phyloP scores from a whole-genome alignment of 208 protist genomes.

The Leishmania gerbilli region DNA sequence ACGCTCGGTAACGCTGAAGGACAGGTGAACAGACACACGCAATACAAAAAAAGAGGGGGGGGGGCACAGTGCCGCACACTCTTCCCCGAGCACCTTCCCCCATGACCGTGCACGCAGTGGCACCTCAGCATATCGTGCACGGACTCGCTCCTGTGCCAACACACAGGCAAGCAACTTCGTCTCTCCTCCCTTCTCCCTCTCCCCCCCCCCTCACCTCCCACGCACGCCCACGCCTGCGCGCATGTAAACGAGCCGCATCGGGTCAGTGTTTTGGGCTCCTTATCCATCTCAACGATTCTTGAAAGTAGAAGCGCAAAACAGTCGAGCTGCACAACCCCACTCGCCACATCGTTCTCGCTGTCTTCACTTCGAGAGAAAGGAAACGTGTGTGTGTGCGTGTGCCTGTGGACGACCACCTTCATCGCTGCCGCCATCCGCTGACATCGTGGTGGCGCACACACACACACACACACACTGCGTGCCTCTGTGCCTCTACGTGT shows the following conservation, averaged over 20 bases:
- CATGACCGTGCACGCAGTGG: neutral
- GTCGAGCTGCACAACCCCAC: no score
- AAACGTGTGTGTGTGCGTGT: neutral
- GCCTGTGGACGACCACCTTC: neutral
- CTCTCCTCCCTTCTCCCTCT: neutral
- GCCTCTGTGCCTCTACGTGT: neutral
- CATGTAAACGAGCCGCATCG: neutral
- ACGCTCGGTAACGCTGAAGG: neutral
- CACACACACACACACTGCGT: neutral
- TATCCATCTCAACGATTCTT: neutral
- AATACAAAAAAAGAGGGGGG: neutral
- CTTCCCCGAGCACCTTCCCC: neutral
- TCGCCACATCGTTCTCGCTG: neutral
- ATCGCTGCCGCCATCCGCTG: neutral
- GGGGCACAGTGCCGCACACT: neutral
- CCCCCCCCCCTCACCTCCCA: neutral
- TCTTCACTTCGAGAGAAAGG: neutral
- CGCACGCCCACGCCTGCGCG: neutral
- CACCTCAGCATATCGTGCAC: neutral
- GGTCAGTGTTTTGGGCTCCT: neutral
- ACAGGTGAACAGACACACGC: constrained; percentile 1
- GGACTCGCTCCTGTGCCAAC: neutral
- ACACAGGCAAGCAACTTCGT: neutral
- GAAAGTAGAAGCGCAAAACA: neutral
- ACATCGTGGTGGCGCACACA: neutral